Conservation (phyloP, 805 yeast genomes). For the Lipomyces chichibuensis region DNA sequence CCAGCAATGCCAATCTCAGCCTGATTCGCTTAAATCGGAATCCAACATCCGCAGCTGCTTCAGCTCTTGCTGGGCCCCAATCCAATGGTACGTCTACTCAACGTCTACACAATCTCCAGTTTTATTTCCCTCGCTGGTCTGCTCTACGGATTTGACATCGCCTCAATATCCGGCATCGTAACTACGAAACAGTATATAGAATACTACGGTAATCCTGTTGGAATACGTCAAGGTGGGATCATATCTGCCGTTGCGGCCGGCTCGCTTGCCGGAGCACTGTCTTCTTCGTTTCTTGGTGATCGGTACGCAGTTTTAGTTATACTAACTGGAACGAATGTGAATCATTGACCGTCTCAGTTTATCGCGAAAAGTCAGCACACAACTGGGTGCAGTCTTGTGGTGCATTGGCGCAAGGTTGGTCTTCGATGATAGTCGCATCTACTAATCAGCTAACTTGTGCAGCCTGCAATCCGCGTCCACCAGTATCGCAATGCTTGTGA, state of each 20-base stretch:
- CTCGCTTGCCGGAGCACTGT: not conserved
- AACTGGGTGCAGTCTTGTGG: not conserved
- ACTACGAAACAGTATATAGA: too few species aligned
- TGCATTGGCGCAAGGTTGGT: not conserved
- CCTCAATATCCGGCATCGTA: too few species aligned
- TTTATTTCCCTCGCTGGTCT: too few species aligned
- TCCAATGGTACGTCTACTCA: too few species aligned
- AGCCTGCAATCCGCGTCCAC: not conserved
- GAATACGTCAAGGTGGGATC: not conserved
- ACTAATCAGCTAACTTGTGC: not conserved
- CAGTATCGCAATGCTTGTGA: conserved; percentile 41
- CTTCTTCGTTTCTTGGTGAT: not conserved
- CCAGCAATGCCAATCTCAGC: too few species aligned
- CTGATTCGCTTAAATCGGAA: too few species aligned
- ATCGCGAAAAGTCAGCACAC: not conserved
- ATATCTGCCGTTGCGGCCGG: not conserved
- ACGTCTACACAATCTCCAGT: too few species aligned
- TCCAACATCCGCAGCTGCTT: too few species aligned
- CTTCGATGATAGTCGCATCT: not conserved
- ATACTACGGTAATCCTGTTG: not conserved
- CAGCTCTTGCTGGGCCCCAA: too few species aligned
- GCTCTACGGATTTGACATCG: too few species aligned
- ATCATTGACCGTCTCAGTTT: not conserved
- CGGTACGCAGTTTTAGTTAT: not conserved
- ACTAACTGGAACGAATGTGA: not conserved